These are phyloP conservation scores for Calonectria pseudoreteaudii DNA, from an alignment of 2,329 filamentous ascomycete species.

Conservation along the genomic window DNA sequence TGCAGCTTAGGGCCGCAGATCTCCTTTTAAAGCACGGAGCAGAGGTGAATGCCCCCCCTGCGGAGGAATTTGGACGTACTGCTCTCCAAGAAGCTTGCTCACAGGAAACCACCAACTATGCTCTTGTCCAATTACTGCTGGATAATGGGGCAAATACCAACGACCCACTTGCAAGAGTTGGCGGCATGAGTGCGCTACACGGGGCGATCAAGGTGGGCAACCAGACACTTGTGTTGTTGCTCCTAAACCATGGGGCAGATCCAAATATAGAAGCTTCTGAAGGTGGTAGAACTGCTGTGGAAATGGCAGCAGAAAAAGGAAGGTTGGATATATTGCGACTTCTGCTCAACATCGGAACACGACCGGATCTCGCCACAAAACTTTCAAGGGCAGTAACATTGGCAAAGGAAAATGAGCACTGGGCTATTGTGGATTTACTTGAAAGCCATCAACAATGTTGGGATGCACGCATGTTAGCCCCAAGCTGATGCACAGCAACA, in stretches of 20 bases:
- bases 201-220: background rate
- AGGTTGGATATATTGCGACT: background rate
- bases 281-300: background rate
- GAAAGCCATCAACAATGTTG: background rate
- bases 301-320: background rate
- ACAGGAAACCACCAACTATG: background rate
- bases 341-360: background rate
- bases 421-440: background rate
- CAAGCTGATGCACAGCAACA: background rate
- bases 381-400: background rate
- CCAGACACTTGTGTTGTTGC: background rate
- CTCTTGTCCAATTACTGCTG: background rate
- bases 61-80: background rate
- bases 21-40: background rate
- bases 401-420: background rate
- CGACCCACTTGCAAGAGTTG: background rate
- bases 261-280: background rate
- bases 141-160: background rate
- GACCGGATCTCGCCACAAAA: background rate
- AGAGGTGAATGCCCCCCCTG: background rate
- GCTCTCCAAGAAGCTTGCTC: background rate
- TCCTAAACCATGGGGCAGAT: background rate
- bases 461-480: background rate
- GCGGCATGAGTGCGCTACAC: background rate
- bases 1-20: background rate